These are phyloP conservation scores for Heimioporus sp. DNA, from an alignment of 768 basidiomycete species.

Conservation along the genomic window DNA sequence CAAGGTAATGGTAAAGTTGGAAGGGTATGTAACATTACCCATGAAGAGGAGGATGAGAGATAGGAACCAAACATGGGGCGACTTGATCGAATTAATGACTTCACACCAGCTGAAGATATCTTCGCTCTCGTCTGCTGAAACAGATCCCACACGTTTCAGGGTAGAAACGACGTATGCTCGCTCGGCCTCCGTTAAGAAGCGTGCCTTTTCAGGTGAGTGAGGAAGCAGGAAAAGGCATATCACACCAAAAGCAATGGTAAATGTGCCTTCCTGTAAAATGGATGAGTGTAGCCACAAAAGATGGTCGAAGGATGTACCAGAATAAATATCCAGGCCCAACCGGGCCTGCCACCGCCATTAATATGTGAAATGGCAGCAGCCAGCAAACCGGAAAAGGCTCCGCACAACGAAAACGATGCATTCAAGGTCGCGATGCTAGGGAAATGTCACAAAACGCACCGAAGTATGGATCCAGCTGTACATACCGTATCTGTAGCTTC, in stretches of 20 bases:
- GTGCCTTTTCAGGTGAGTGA: constrained; percentile 39
- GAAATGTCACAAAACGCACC: too few species aligned
- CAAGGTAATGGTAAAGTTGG: background rate
- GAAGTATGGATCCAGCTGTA: background rate
- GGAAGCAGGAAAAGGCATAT: constrained; percentile 50
- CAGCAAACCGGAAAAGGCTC: too few species aligned
- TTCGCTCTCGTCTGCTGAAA: constrained; percentile 38
- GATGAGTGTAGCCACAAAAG: background rate
- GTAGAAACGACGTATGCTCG: constrained; percentile 41
- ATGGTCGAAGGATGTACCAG: background rate
- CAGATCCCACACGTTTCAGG: constrained; percentile 25
- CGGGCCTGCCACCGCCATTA: too few species aligned
- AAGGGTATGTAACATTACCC: constrained; percentile 35
- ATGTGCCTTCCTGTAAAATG: constrained; percentile 49
- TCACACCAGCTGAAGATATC: constrained; percentile 61
- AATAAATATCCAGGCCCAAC: too few species aligned
- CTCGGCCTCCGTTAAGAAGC: constrained; percentile 52
- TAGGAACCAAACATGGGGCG: constrained; percentile 56
- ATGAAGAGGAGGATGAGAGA: constrained; percentile 50
- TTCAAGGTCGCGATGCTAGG: too few species aligned
- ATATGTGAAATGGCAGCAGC: too few species aligned
- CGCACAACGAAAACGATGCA: too few species aligned
- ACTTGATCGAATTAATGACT: constrained; percentile 44
- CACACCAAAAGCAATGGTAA: constrained; percentile 60
- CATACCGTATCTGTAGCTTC: constrained; percentile 23